Conservation (phyloP, 495 filamentous ascomycete genomes). For the Hypoxylon intermedium region DNA sequence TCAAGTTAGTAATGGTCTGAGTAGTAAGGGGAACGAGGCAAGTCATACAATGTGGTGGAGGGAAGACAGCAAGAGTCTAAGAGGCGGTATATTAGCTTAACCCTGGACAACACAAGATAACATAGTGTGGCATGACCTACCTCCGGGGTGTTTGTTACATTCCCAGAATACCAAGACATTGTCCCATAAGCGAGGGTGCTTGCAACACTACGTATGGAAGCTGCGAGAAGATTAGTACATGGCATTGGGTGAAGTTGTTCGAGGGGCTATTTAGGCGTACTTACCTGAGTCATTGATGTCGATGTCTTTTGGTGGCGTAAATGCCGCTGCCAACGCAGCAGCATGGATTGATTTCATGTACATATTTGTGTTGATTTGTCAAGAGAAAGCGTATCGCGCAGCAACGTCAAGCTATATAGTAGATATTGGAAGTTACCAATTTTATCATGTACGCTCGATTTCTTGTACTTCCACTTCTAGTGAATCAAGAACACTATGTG, state of each 20-base stretch:
- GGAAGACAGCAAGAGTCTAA: slow-evolving; percentile 65
- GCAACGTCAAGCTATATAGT: slow-evolving; percentile 17
- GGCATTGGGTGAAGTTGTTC: background rate
- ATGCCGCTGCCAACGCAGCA: slow-evolving; percentile 41
- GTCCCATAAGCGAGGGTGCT: slow-evolving; percentile 57
- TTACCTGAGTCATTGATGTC: slow-evolving; percentile 52
- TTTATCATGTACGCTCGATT: slow-evolving; percentile 20
- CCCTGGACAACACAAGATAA: background rate
- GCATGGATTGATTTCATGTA: slow-evolving; percentile 44
- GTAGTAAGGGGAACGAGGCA: slow-evolving; percentile 31
- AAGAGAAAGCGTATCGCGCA: slow-evolving; percentile 24
- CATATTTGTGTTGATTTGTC: slow-evolving; percentile 12
- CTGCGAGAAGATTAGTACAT: slow-evolving; percentile 37
- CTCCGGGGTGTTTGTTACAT: slow-evolving; percentile 64
- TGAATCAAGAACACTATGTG: slow-evolving; percentile 11
- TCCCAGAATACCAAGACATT: slow-evolving; percentile 72
- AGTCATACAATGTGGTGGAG: slow-evolving; percentile 67
- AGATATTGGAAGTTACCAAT: slow-evolving; percentile 22
- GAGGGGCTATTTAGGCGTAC: slow-evolving; percentile 10
- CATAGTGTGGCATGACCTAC: slow-evolving; percentile 42
- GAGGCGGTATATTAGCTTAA: slow-evolving; percentile 28
- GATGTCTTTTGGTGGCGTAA: slow-evolving; percentile 49
- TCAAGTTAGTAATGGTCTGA: slow-evolving; percentile 28
- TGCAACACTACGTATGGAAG: slow-evolving; percentile 57
- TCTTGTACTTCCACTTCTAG: slow-evolving; percentile 18